Conservation (phyloP, 2,329 filamentous ascomycete species). For the Neodidymelliopsis sp. region DNA sequence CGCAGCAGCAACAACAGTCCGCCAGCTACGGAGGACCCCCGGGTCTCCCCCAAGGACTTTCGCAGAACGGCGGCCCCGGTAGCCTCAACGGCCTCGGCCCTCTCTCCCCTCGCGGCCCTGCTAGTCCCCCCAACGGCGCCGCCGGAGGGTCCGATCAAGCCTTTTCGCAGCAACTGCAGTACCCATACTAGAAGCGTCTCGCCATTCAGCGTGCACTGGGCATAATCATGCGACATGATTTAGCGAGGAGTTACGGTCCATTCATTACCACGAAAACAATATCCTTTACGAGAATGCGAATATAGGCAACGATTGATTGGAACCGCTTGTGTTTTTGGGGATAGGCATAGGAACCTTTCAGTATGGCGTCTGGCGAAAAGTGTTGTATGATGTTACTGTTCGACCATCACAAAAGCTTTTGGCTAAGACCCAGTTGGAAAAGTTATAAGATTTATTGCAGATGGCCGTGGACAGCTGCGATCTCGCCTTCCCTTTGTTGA, state of each 20-base stretch:
- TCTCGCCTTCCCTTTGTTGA: background rate
- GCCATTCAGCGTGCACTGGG: slow-evolving; percentile 20
- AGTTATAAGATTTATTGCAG: slow-evolving; percentile 1
- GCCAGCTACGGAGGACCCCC: slow-evolving; percentile 15
- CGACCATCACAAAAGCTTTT: slow-evolving; percentile 14
- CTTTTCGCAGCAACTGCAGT: slow-evolving; percentile 43
- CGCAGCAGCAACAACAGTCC: slow-evolving; percentile 18
- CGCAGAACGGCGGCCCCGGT: slow-evolving; percentile 18
- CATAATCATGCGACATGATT: slow-evolving; percentile 22
- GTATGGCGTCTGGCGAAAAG: slow-evolving; percentile 43
- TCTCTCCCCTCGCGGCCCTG: slow-evolving; percentile 17
- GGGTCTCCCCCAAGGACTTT: slow-evolving; percentile 16
- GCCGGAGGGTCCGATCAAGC: slow-evolving; percentile 43
- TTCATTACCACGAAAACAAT: slow-evolving; percentile 19
- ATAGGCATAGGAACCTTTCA: slow-evolving; percentile 31
- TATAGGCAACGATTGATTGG: slow-evolving; percentile 14
- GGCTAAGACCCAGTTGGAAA: slow-evolving; percentile 12
- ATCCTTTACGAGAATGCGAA: slow-evolving; percentile 18
- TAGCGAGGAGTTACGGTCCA: slow-evolving; percentile 21
- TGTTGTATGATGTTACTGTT: slow-evolving; percentile 19
- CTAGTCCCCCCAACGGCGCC: slow-evolving; percentile 37
- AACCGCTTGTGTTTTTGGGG: slow-evolving; percentile 10
- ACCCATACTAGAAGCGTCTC: slow-evolving; percentile 18
- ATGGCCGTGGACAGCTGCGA: slow-evolving; percentile 6
- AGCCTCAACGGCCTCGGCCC: slow-evolving; percentile 17